Base-by-base conservation (phyloP, 2,329 filamentous ascomycete genomes). In the Pseudogymnoascus sp. region DNA sequence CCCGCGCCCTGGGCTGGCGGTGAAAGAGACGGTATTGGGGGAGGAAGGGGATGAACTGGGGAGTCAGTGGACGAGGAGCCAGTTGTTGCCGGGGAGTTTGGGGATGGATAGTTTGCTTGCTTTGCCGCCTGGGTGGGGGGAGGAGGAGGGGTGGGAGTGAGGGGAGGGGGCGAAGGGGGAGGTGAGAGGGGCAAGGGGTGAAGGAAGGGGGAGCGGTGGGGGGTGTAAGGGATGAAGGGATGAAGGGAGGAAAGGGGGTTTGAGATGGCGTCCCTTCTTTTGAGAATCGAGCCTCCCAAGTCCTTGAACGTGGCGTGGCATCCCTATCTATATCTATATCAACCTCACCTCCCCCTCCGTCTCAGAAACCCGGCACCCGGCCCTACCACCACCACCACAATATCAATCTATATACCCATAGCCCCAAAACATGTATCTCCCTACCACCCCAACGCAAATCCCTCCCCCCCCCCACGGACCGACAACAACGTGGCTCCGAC, bases 31-130 rank as follows among this genome's bases (percentile, higher is more conserved):
- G n/a, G 47, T 57, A 26, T 34, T 57, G n/a, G 47, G n/a, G 29
- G 26, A 34, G n/a, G 26, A 31, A 10, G 26, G 8, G 2, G 47
- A 57, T 57, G 47, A 57, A 4, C n/a, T 57, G 47, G 47, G 47
- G 47, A 57, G 47, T 57, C 47, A 57, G 26, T 57, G 47, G 47
- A 57, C 47, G 26, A 57, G 47, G 47, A 57, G 47, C 5, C 47
- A 57, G 26, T 18, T 57, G 47, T 7, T 57, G 47, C 47, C 47
- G 2, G 47, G 47, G 26, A 57, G 47, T 12, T 34, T 57, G 47
- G 47, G 47, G 47, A 57, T 57, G 47, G 47, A 57, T 57, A 57
- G 47, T 57, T 57, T 57, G 47, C 47, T 57, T 57, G 47, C 26
- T 57, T 31, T 57, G 47, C 47, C 47, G 47, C 47, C 47, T 11